Conservation (phyloP, 768 basidiomycete genomes). For the Calvatia gigantea region DNA sequence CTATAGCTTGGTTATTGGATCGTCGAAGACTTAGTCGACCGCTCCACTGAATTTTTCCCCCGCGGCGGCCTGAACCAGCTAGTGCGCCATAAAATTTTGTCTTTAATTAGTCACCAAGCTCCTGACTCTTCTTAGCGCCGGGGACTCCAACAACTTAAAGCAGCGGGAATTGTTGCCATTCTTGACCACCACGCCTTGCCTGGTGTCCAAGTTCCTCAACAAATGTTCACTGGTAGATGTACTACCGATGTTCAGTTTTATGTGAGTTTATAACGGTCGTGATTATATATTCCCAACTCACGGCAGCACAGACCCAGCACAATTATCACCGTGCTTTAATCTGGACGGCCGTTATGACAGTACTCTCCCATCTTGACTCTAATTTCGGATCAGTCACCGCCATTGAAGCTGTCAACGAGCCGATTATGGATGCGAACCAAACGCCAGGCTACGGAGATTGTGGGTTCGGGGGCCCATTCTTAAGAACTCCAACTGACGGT, state of each 20-base stretch:
- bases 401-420: slow-evolving; percentile 78
- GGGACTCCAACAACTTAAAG: slow-evolving; percentile 55
- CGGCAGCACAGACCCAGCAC: slow-evolving; percentile 45
- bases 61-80: slow-evolving; percentile 68
- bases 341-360: slow-evolving; percentile 83
- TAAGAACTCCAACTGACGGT: not conserved
- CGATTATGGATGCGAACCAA: slow-evolving; percentile 62
- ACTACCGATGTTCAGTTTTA: slow-evolving; percentile 72
- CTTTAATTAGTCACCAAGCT: too few relatives aligned
- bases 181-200: slow-evolving; percentile 68
- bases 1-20: slow-evolving; percentile 82
- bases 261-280: slow-evolving; percentile 29
- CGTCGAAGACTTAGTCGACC: slow-evolving; percentile 66
- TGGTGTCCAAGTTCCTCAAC: slow-evolving; percentile 58
- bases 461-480: slow-evolving; percentile 32
- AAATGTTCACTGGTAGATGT: slow-evolving; percentile 72
- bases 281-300: not conserved
- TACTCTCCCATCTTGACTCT: slow-evolving; percentile 66
- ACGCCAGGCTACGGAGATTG: slow-evolving; percentile 74
- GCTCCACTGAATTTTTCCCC: slow-evolving; percentile 58
- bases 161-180: slow-evolving; percentile 64
- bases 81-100: slow-evolving; percentile 40
- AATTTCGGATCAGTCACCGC: slow-evolving; percentile 61
- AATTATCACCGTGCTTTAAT: slow-evolving; percentile 77
- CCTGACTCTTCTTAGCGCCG: slow-evolving; percentile 44